Conservation (phyloP, 163 green algal genomes). For the Scenedesmus sp. region DNA sequence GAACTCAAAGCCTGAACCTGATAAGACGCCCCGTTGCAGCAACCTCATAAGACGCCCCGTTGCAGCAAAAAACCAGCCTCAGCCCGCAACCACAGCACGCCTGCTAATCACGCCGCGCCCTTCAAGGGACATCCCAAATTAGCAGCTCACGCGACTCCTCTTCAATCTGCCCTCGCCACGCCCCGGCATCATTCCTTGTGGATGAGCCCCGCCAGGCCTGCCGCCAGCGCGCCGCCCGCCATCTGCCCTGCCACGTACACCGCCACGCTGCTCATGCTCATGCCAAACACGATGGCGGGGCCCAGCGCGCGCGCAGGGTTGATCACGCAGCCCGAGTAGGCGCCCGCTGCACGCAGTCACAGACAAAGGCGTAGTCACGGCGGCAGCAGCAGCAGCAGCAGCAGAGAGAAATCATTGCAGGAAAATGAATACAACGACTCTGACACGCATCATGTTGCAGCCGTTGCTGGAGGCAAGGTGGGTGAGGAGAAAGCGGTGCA, state of each 20-base stretch:
- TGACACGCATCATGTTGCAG: background rate
- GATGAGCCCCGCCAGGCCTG: slow-evolving; percentile 9
- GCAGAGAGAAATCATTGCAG: background rate
- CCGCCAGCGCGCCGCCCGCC: slow-evolving; percentile 30
- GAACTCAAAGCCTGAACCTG: too few species aligned
- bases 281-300: slow-evolving; percentile 48
- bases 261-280: slow-evolving; percentile 16
- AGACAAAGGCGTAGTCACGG: background rate
- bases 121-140: background rate
- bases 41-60: too few species aligned
- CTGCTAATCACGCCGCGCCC: too few species aligned
- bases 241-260: slow-evolving; percentile 44
- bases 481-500: background rate
- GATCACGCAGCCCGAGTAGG: slow-evolving; percentile 44
- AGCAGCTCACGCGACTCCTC: background rate
- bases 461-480: background rate
- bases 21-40: too few species aligned
- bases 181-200: slow-evolving; percentile 4
- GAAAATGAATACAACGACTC: background rate
- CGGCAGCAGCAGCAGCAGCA: slow-evolving; percentile 6
- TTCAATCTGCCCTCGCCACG: background rate
- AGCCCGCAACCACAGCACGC: too few species aligned
- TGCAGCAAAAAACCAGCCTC: too few species aligned
- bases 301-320: slow-evolving; percentile 49
- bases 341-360: slow-evolving; percentile 19